Evolutionary conservation across 2,329 filamentous ascomycete species (phyloP).

Genomic region (Claviceps fusiformis): DNA sequence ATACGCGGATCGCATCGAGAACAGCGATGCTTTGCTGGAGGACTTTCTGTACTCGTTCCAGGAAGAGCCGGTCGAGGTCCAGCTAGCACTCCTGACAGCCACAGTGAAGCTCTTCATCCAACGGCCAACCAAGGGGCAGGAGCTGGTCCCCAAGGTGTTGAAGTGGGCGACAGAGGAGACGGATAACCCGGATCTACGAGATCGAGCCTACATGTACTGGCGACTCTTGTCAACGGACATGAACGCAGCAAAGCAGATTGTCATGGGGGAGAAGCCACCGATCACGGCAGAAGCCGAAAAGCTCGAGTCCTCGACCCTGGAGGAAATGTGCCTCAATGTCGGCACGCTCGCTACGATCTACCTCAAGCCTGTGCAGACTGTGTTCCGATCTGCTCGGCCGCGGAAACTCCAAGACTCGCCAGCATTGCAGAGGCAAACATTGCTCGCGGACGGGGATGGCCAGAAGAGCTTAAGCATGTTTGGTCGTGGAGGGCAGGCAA

Average conservation of each 20-base stretch:
- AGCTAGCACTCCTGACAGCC: constrained; percentile 84
- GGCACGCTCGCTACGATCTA: constrained; percentile 95
- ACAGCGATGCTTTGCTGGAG: constrained; percentile 83
- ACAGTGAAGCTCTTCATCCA: constrained; percentile 98
- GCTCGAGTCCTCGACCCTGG: constrained; percentile 76
- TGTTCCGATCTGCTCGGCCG: constrained; percentile 80
- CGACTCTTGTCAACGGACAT: constrained; percentile 87
- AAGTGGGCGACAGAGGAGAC: constrained; percentile 99
- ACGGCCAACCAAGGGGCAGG: constrained; percentile 83
- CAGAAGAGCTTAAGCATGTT: constrained; percentile 49
- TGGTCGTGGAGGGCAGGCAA: constrained; percentile 37
- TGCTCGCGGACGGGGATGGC: constrained; percentile 38
- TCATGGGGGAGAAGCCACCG: constrained; percentile 94
- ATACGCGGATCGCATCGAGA: constrained; percentile 94
- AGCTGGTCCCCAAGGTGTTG: constrained; percentile 83
- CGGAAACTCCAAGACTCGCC: constrained; percentile 70
- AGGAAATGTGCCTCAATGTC: constrained; percentile 95
- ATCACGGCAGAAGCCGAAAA: constrained; percentile 96
- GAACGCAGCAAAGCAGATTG: constrained; percentile 68
- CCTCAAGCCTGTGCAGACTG: constrained; percentile 91
- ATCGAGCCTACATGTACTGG: constrained; percentile 99
- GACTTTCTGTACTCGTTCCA: constrained; percentile 91
- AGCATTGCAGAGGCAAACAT: constrained; percentile 61
- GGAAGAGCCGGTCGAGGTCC: constrained; percentile 91
- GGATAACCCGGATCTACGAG: constrained; percentile 93